Evolutionary conservation across 257 asterid species (phyloP).

Genomic region (Penstemon eatonii): DNA sequence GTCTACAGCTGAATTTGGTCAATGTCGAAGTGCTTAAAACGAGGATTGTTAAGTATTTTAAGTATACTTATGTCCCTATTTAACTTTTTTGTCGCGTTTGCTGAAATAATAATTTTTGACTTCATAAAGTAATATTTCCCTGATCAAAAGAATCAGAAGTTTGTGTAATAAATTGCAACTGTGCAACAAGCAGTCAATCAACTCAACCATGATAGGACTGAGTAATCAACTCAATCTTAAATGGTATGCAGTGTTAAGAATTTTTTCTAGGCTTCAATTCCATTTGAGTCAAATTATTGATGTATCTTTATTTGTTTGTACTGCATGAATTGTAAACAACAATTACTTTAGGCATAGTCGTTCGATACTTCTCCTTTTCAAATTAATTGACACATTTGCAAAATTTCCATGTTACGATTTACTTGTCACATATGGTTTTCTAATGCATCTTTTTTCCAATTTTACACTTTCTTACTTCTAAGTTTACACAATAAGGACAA

Average conservation of each 20-base stretch:
- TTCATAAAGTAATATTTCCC: neutral
- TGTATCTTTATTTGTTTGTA: neutral
- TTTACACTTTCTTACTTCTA: no score
- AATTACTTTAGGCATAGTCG: no score
- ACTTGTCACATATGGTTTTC: no score
- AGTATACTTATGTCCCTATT: neutral
- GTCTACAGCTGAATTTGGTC: constrained; percentile 7
- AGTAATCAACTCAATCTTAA: constrained; percentile 10
- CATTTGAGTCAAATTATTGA: neutral
- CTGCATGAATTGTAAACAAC: neutral
- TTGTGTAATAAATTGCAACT: neutral
- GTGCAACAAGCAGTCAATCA: constrained; percentile 7
- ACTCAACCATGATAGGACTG: constrained; percentile 19
- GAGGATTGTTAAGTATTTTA: neutral
- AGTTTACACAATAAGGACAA: no score
- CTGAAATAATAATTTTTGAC: constrained; percentile 15
- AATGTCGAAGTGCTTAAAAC: neutral
- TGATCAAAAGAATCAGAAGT: constrained; percentile 3
- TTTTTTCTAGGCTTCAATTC: neutral
- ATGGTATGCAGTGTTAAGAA: constrained; percentile 1
- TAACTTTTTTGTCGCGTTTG: neutral
- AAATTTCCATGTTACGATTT: no score
- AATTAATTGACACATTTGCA: no score
- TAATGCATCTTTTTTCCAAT: no score
- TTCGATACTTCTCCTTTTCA: no score